These are phyloP conservation scores for Apophysomyces sp. DNA, from an alignment of 371 early-diverging fungal species.

Conservation along the genomic window DNA sequence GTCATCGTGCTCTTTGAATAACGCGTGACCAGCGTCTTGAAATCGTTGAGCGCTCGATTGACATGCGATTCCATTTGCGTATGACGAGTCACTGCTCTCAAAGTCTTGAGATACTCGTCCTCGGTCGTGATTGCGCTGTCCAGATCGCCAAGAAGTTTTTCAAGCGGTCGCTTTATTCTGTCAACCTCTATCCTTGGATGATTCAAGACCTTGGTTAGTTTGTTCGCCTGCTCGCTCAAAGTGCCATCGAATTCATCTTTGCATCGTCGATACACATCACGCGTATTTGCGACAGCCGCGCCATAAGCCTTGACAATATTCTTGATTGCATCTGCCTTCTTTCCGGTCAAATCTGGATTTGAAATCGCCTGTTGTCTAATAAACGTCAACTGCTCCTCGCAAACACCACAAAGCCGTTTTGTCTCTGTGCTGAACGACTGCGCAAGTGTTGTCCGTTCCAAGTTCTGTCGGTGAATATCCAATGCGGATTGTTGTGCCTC, in stretches of 20 bases:
- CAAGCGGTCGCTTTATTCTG: slow-evolving; percentile 15
- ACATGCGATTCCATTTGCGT: slow-evolving; percentile 30
- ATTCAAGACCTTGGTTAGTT: slow-evolving; percentile 18
- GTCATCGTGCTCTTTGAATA: slow-evolving; percentile 18
- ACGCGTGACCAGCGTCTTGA: slow-evolving; percentile 24
- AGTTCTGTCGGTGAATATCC: slow-evolving; percentile 19
- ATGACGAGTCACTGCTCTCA: slow-evolving; percentile 26
- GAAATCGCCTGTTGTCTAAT: slow-evolving; percentile 37
- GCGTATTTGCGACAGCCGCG: slow-evolving; percentile 27
- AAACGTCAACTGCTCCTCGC: slow-evolving; percentile 42
- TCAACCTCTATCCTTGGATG: slow-evolving; percentile 20
- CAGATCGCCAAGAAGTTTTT: slow-evolving; percentile 25
- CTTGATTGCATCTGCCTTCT: slow-evolving; percentile 34
- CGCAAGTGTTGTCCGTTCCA: slow-evolving; percentile 23
- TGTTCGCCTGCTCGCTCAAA: slow-evolving; percentile 24
- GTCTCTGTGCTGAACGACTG: slow-evolving; percentile 18
- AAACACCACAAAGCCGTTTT: slow-evolving; percentile 17
- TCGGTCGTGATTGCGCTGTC: slow-evolving; percentile 19
- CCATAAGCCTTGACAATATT: slow-evolving; percentile 32
- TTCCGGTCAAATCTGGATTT: slow-evolving; percentile 37
- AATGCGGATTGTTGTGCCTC: slow-evolving; percentile 11
- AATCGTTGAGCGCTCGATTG: slow-evolving; percentile 22
- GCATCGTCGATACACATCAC: slow-evolving; percentile 28
- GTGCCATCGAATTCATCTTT: slow-evolving; percentile 28
- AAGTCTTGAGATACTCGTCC: slow-evolving; percentile 31